These are phyloP conservation scores for Carex parvula DNA, from an alignment of 176 grass and related monocot genomes.

Conservation along the genomic window DNA sequence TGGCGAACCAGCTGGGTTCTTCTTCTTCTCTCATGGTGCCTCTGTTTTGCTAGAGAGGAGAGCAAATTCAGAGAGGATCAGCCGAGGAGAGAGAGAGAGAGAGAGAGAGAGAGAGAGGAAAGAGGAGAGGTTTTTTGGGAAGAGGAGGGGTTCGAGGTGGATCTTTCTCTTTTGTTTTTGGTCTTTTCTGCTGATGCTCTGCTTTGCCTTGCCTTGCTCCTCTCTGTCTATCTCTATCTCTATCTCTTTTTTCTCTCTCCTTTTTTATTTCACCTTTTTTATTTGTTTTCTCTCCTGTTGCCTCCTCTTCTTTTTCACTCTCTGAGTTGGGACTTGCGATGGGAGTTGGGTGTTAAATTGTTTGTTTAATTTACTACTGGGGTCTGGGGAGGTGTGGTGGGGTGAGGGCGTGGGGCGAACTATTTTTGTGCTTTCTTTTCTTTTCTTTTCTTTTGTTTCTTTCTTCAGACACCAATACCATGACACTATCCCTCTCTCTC, in stretches of 20 bases:
- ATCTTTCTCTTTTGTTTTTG: constrained; percentile 57
- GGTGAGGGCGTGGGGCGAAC: constrained; percentile 16
- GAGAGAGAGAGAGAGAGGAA: not conserved
- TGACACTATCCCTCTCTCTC: not conserved
- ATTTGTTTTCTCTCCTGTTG: constrained; percentile 20
- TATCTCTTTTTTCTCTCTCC: not conserved
- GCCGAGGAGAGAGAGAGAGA: not conserved
- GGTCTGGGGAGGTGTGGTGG: constrained; percentile 16
- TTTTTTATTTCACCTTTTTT: no score
- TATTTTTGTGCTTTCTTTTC: constrained; percentile 58
- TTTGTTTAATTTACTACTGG: constrained; percentile 35
- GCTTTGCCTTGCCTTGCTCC: constrained; percentile 6
- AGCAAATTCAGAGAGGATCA: constrained; percentile 5
- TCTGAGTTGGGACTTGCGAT: constrained; percentile 11
- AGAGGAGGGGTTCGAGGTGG: constrained; percentile 67
- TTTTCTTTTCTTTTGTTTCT: constrained; percentile 51
- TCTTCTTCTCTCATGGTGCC: constrained; percentile 71
- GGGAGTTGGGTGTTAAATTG: constrained; percentile 24
- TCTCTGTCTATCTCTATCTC: constrained; percentile 29
- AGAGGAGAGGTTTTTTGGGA: constrained; percentile 1
- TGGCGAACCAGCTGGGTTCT: constrained; percentile 83
- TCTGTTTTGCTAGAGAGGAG: not conserved
- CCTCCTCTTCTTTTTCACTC: not conserved
- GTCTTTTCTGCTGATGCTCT: constrained; percentile 40
- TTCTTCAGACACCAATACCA: constrained; percentile 33